Evolutionary conservation across 2,329 filamentous ascomycete species (phyloP).

Genomic region (Podosphaera aphanis): DNA sequence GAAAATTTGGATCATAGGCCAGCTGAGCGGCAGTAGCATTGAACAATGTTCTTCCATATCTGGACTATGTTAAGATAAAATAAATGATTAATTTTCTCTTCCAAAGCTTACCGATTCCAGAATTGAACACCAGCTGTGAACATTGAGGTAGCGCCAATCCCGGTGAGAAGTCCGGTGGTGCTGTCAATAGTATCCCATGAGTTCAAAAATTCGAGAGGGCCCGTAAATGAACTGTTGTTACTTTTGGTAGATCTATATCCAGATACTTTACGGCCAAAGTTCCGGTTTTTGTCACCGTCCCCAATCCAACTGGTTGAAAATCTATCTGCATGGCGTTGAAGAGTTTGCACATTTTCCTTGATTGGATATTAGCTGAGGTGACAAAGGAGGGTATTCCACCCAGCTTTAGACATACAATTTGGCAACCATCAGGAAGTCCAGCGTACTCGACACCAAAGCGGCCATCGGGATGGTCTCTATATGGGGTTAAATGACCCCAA

Average conservation of each 20-base stretch:
- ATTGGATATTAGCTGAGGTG: neutral
- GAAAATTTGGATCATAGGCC: slow-evolving; percentile 22
- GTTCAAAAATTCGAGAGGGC: slow-evolving; percentile 29
- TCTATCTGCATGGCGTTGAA: slow-evolving; percentile 31
- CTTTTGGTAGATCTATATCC: slow-evolving; percentile 21
- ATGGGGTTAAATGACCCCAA: slow-evolving; percentile 25
- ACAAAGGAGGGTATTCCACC: neutral
- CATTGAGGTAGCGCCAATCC: slow-evolving; percentile 25
- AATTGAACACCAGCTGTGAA: slow-evolving; percentile 25
- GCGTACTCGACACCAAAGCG: slow-evolving; percentile 24
- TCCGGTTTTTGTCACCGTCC: slow-evolving; percentile 25
- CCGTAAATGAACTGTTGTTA: slow-evolving; percentile 17
- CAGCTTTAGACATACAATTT: slow-evolving; percentile 17
- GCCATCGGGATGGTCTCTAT: slow-evolving; percentile 22
- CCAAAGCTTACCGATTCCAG: slow-evolving; percentile 19
- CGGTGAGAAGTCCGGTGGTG: slow-evolving; percentile 21
- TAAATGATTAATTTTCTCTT: neutral
- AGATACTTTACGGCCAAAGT: slow-evolving; percentile 24
- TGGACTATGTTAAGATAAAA: neutral
- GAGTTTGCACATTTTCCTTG: slow-evolving; percentile 20
- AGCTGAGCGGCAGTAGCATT: slow-evolving; percentile 24
- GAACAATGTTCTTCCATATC: slow-evolving; percentile 29
- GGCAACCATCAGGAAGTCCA: slow-evolving; percentile 28
- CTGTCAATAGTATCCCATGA: slow-evolving; percentile 24
- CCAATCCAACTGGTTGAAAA: slow-evolving; percentile 21